Evolutionary conservation across 306 rosid genomes (phyloP), one percentile per base, ranked within the genome.

Genomic region (Acacia crassicarpa): DNA sequence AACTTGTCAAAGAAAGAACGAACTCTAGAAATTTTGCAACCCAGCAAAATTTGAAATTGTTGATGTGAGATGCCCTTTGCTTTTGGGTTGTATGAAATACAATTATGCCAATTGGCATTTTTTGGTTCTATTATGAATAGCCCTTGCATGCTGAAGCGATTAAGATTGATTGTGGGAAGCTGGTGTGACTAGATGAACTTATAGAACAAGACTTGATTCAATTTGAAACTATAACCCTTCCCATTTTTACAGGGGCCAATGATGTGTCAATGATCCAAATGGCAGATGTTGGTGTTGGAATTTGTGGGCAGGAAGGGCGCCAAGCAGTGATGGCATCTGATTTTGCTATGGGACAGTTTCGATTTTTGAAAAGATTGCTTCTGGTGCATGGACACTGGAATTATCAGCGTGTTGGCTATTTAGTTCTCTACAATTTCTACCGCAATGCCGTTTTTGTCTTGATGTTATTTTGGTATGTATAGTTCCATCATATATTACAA

Each of bases 221-320:
- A 23, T 68, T 20, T 80, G 70, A 85, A 54, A 70, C 67, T 67
- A 49, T 84, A 63, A 80, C 77, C 25, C 35, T 62, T 25, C 74
- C 75, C 46, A 5, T 79, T 79, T 75, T 51, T 20, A 35, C 91
- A 96, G 99, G 99, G 71, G 99, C 99, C 79, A 96, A 96, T 81
- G 99, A 96, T 51, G 99, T 96, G 83, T 91, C 99, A 67, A 96
- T 95, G 99, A 95, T 95, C 88, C 99, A 95, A 89, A 96, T 91
- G 99, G 99, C 99, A 69, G 99, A 96, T 91, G 99, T 96, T 81
- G 99, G 99, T 73, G 97, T 96, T 79, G 99, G 99, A 85, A 93
- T 96, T 80, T 92, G 99, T 32, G 99, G 99, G 78, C 98, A 92
- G 90, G 99, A 96, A 84, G 99, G 99, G 68, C 99, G 99, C 72